Percentiles rank a stretch among this genome's conserved stretches.
Evolutionary conservation across 2,329 filamentous ascomycete genomes (phyloP).

Genomic region (Chalara sp.): DNA sequence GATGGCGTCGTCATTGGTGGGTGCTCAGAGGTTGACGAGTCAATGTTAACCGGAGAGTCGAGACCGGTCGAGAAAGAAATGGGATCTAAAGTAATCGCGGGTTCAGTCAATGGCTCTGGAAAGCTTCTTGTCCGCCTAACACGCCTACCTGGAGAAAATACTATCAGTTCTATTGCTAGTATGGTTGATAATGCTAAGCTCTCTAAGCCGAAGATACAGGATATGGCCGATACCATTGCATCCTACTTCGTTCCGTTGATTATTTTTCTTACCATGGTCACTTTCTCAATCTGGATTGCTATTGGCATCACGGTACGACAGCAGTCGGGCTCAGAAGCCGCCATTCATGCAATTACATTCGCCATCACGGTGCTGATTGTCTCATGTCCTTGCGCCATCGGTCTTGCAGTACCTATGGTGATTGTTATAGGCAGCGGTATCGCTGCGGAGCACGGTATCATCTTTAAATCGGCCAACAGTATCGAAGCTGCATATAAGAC

Average conservation of each 20-base stretch:
- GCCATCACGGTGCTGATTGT: slow-evolving; percentile 62
- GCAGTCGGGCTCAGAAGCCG: slow-evolving; percentile 40
- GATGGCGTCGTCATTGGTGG: slow-evolving; percentile 63
- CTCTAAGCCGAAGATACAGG: slow-evolving; percentile 62
- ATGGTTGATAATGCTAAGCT: slow-evolving; percentile 67
- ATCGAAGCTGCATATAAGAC: slow-evolving; percentile 57
- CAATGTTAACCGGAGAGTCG: slow-evolving; percentile 71
- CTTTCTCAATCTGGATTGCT: slow-evolving; percentile 61
- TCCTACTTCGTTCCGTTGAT: slow-evolving; percentile 64
- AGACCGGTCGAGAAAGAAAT: slow-evolving; percentile 49
- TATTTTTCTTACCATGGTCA: slow-evolving; percentile 47
- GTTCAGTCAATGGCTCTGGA: slow-evolving; percentile 61
- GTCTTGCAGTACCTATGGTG: slow-evolving; percentile 67
- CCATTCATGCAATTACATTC: slow-evolving; percentile 59
- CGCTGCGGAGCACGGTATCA: slow-evolving; percentile 55
- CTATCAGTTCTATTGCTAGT: slow-evolving; percentile 58
- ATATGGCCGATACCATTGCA: slow-evolving; percentile 61
- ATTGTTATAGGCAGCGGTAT: slow-evolving; percentile 63
- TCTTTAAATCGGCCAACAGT: slow-evolving; percentile 60
- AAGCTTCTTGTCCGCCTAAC: slow-evolving; percentile 51
- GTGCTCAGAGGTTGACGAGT: slow-evolving; percentile 64
- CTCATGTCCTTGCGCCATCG: slow-evolving; percentile 74
- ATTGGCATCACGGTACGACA: slow-evolving; percentile 40
- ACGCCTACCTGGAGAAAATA: slow-evolving; percentile 63
- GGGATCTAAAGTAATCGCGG: slow-evolving; percentile 54